Evolutionary conservation across 306 rosid genomes (phyloP).

Genomic region (Prunus salicina): DNA sequence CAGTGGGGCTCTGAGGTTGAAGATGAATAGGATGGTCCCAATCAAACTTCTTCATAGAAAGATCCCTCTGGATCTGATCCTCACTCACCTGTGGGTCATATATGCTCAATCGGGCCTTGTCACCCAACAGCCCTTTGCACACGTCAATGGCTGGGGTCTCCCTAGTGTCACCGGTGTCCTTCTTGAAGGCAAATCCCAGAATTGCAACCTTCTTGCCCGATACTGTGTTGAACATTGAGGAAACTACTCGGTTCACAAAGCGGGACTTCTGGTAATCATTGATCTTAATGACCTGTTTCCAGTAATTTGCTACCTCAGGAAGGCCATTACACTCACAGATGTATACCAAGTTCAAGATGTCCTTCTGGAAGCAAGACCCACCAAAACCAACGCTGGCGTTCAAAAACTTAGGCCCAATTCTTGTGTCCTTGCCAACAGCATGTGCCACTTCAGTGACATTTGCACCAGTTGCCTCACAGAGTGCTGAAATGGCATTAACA

Average conservation of each 20-base stretch:
- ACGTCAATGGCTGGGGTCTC: conserved; percentile 92
- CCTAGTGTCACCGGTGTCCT: conserved; percentile 88
- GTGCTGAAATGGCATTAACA: conserved; percentile 89
- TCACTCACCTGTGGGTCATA: conserved; percentile 78
- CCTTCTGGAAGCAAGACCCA: conserved; percentile 96
- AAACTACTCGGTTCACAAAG: conserved; percentile 73
- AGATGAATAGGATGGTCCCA: conserved; percentile 90
- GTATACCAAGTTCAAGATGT: conserved; percentile 79
- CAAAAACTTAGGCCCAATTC: conserved; percentile 84
- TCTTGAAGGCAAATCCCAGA: conserved; percentile 86
- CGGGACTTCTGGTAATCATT: conserved; percentile 88
- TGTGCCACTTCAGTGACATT: conserved; percentile 79
- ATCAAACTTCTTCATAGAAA: conserved; percentile 79
- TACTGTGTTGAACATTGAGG: conserved; percentile 89
- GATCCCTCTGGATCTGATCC: conserved; percentile 69
- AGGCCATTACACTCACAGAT: conserved; percentile 95
- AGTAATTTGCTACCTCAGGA: conserved; percentile 86
- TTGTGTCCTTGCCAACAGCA: conserved; percentile 76
- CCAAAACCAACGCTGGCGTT: conserved; percentile 95
- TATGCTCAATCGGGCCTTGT: conserved; percentile 73
- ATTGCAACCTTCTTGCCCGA: conserved; percentile 73
- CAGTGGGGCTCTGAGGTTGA: conserved; percentile 64
- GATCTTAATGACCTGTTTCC: conserved; percentile 92
- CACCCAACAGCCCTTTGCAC: conserved; percentile 77
- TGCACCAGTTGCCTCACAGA: conserved; percentile 95